A percentile compares a stretch with the other conserved stretches of the same genome.
These are phyloP conservation scores for Xylaria digitata DNA, from an alignment of 2,329 filamentous ascomycete species.

Conservation along the genomic window DNA sequence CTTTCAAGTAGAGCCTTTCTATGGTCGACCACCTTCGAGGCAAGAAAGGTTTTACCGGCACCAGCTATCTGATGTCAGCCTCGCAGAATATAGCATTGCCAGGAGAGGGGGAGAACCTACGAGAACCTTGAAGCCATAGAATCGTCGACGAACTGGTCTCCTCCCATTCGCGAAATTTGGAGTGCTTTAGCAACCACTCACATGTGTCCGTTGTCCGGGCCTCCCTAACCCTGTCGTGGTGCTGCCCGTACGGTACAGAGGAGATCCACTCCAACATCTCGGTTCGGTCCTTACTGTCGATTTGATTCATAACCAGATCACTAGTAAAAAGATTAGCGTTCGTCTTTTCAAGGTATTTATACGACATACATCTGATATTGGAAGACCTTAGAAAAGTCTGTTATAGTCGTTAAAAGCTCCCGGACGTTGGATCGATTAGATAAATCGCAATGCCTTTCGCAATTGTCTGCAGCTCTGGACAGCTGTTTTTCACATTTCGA, in stretches of 20 bases:
- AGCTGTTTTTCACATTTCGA: constrained; percentile 5
- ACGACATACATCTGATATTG: constrained; percentile 19
- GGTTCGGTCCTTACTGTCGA: background rate
- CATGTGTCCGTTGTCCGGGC: constrained; percentile 10
- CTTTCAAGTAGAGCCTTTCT: background rate
- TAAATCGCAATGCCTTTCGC: constrained; percentile 8
- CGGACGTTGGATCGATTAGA: constrained; percentile 9
- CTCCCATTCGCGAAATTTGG: constrained; percentile 12
- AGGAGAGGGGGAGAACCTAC: background rate
- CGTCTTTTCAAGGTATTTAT: background rate
- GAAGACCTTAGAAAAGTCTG: background rate
- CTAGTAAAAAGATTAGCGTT: constrained; percentile 7
- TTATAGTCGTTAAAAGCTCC: background rate
- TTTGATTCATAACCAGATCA: background rate
- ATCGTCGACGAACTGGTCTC: constrained; percentile 12
- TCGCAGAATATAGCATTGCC: background rate
- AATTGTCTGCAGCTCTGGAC: background rate
- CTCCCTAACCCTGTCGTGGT: constrained; percentile 22
- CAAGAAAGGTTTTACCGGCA: constrained; percentile 29
- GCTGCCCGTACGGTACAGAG: constrained; percentile 5
- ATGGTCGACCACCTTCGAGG: constrained; percentile 24
- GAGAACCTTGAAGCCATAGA: constrained; percentile 28
- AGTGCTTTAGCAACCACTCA: constrained; percentile 17
- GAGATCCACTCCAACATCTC: constrained; percentile 23
- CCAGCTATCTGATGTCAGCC: constrained; percentile 18